Percentiles rank a stretch among this genome's conserved stretches.
Conservation (phyloP, 1,139 yeast species). For the Magnusiomyces magnusii region DNA sequence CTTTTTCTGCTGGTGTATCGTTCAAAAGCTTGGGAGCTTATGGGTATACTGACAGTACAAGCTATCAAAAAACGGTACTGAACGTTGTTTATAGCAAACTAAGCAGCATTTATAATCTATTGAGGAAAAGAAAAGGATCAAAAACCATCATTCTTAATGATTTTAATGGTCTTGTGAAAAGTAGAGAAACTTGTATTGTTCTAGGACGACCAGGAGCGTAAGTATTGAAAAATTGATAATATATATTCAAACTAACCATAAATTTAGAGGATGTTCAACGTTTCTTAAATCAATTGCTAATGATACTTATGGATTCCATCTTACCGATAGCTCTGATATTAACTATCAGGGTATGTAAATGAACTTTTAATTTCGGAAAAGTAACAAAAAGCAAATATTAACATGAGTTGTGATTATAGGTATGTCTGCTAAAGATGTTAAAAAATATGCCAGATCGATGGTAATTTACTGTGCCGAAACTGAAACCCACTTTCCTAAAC, state of each 20-base stretch:
- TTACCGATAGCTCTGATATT: constrained; percentile 43
- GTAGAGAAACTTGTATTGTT: constrained; percentile 72
- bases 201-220: constrained; percentile 64
- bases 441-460: constrained; percentile 18
- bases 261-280: constrained; percentile 58
- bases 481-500: constrained; percentile 67
- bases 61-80: constrained; percentile 65
- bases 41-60: constrained; percentile 72
- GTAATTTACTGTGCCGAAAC: constrained; percentile 64
- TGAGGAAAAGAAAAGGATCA: constrained; percentile 18
- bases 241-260: neutral
- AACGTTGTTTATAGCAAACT: constrained; percentile 36
- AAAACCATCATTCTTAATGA: constrained; percentile 44
- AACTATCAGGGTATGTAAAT: constrained; percentile 26
- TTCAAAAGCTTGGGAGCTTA: constrained; percentile 62
- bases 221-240: neutral
- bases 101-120: constrained; percentile 3
- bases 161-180: constrained; percentile 58
- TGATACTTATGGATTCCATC: constrained; percentile 62
- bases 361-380: neutral
- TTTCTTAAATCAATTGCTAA: constrained; percentile 62
- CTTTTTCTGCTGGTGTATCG: constrained; percentile 49
- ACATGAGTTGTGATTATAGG: constrained; percentile 23
- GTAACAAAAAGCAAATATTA: too few species aligned
- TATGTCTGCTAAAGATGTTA: constrained; percentile 40